Conservation (phyloP, 2,329 filamentous ascomycete species). For the Amauroascus verrucosus region DNA sequence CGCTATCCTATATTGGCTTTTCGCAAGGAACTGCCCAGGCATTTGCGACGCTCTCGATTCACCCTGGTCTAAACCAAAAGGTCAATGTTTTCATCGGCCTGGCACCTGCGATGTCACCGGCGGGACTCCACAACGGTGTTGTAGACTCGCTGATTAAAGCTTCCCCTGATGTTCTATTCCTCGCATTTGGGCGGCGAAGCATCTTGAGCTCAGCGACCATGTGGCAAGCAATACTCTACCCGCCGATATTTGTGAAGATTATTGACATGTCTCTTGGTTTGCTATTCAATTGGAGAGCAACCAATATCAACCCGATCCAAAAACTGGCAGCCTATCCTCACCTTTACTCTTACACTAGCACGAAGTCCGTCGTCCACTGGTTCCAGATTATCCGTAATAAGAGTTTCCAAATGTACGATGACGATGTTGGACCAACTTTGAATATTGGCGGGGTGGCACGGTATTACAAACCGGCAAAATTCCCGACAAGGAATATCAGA, state of each 20-base stretch:
- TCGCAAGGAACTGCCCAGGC: conserved; percentile 95
- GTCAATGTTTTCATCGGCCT: conserved; percentile 94
- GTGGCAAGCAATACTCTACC: conserved; percentile 95
- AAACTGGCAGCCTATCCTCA: conserved; percentile 94
- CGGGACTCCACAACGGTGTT: conserved; percentile 76
- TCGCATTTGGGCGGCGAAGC: conserved; percentile 82
- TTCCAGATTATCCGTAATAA: conserved; percentile 97
- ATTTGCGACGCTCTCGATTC: conserved; percentile 84
- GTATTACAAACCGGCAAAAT: conserved; percentile 93
- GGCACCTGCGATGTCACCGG: conserved; percentile 91
- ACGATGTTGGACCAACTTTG: conserved; percentile 73
- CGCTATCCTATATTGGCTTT: conserved; percentile 91
- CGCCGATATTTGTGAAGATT: conserved; percentile 77
- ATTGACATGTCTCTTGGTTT: conserved; percentile 75
- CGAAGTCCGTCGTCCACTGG: conserved; percentile 96
- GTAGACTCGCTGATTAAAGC: conserved; percentile 90
- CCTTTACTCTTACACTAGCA: conserved; percentile 91
- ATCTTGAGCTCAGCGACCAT: conserved; percentile 89
- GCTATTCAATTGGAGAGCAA: conserved; percentile 79
- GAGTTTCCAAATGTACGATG: conserved; percentile 97
- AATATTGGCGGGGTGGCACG: conserved; percentile 56
- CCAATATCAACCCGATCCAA: conserved; percentile 74
- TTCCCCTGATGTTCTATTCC: conserved; percentile 81
- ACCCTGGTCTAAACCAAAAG: conserved; percentile 82
- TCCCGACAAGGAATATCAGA: conserved; percentile 92